A percentile compares a stretch with the other conserved stretches of the same genome.
Evolutionary conservation across 1,284 basidiomycete genomes (phyloP).

Genomic region (Athelia psychrophila): DNA sequence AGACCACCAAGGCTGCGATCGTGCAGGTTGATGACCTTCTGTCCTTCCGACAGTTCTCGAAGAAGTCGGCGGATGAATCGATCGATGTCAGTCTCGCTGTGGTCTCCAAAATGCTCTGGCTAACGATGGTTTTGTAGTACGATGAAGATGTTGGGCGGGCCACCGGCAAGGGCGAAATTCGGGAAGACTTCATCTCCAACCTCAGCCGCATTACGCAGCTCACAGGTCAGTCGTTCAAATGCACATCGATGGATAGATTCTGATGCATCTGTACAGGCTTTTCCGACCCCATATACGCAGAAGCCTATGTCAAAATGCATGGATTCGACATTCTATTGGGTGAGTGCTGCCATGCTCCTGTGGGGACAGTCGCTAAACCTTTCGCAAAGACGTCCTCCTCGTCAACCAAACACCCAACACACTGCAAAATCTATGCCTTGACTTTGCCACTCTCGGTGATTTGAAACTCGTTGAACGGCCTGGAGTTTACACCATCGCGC

Average conservation of each 20-base stretch:
- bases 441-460: constrained; percentile 97
- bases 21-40: constrained; percentile 95
- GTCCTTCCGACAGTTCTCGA: constrained; percentile 92
- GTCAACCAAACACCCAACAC: constrained; percentile 97
- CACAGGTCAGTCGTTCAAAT: constrained; percentile 56
- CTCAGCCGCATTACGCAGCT: constrained; percentile 94
- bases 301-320: constrained; percentile 97
- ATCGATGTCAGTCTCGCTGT: constrained; percentile 64
- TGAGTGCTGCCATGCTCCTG: constrained; percentile 26
- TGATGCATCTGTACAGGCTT: constrained; percentile 58
- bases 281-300: constrained; percentile 98
- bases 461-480: constrained; percentile 97
- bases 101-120: not conserved
- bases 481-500: constrained; percentile 88
- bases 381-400: constrained; percentile 78
- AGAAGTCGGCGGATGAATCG: constrained; percentile 81
- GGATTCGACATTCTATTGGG: constrained; percentile 96
- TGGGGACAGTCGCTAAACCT: constrained; percentile 4
- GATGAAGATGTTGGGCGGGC: constrained; percentile 89
- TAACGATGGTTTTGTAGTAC: constrained; percentile 51
- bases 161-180: constrained; percentile 81
- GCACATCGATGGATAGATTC: constrained; percentile 6
- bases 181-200: constrained; percentile 97
- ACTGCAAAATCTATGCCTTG: constrained; percentile 94
- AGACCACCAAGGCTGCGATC: constrained; percentile 69